Conservation (phyloP, 2,329 filamentous ascomycete genomes). For the Aspergillus sergii region DNA sequence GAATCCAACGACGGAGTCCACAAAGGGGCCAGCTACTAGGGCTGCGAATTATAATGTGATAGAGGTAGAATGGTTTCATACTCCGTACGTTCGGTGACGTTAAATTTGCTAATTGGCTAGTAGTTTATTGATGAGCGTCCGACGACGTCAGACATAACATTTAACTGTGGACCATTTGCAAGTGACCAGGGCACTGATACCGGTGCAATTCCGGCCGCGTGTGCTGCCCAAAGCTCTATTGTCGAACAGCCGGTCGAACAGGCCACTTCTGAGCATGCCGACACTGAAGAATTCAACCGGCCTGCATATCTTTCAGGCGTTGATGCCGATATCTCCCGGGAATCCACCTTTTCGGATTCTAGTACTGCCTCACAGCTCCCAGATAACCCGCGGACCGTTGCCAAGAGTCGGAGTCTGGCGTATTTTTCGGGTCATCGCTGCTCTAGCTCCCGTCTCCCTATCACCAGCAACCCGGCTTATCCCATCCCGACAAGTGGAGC, state of each 20-base stretch:
- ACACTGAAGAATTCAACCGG: not conserved
- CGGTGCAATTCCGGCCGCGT: not conserved
- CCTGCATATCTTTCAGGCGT: not conserved
- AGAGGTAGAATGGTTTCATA: constrained; percentile 16
- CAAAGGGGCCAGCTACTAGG: constrained; percentile 7
- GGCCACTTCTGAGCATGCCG: not conserved
- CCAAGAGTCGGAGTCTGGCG: not conserved
- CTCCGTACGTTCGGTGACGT: not conserved
- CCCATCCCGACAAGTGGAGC: constrained; percentile 9
- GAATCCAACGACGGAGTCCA: constrained; percentile 6
- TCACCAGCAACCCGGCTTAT: not conserved
- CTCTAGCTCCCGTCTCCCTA: not conserved
- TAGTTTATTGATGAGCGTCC: constrained; percentile 1
- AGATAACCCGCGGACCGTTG: not conserved
- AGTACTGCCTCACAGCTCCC: not conserved
- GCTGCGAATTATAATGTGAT: constrained; percentile 19
- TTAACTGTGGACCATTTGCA: not conserved
- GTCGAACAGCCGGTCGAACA: not conserved
- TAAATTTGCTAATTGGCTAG: not conserved
- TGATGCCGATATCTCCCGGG: not conserved
- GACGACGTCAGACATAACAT: not conserved
- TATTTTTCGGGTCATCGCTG: not conserved
- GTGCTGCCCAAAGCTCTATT: not conserved
- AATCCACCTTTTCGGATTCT: not conserved
- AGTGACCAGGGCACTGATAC: not conserved